Percentiles rank a stretch among this genome's conserved stretches.
phyloP scores from a whole-genome alignment of 371 early-diverging fungal genomes.

The Rhizopus microsporus region DNA sequence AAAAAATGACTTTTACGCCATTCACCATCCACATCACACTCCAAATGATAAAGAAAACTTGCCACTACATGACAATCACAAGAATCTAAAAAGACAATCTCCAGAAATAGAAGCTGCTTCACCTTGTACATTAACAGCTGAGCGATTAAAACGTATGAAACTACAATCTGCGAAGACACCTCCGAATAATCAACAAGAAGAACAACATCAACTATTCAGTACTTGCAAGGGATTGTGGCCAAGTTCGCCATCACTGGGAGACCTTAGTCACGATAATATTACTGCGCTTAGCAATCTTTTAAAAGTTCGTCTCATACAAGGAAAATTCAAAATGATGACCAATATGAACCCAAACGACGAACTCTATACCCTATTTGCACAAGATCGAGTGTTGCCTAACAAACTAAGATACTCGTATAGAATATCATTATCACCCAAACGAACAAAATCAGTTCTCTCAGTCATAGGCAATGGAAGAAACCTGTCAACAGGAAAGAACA shows the following conservation, averaged over 20 bases:
- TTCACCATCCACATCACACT: conserved; percentile 5
- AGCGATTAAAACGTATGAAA: not conserved
- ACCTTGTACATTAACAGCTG: not conserved
- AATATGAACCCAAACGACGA: conserved; percentile 21
- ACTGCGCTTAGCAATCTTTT: conserved; percentile 24
- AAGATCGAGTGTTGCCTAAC: conserved; percentile 13
- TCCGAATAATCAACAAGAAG: not conserved
- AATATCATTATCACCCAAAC: conserved; percentile 4
- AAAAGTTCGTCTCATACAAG: conserved; percentile 30
- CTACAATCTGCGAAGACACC: conserved; percentile 1
- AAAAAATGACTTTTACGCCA: conserved; percentile 13
- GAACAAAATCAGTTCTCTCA: conserved; percentile 11
- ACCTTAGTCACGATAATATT: conserved; percentile 25
- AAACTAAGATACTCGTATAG: not conserved
- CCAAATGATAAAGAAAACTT: conserved; percentile 7
- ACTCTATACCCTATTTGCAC: conserved; percentile 16
- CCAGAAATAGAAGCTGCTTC: not conserved
- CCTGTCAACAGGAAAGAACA: conserved; percentile 7
- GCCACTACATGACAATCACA: not conserved
- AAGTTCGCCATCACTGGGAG: conserved; percentile 15
- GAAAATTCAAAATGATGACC: conserved; percentile 32
- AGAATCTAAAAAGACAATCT: not conserved
- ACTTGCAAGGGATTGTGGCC: conserved; percentile 28
- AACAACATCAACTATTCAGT: conserved; percentile 13
- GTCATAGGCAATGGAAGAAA: conserved; percentile 26